Conservation (phyloP, 371 early-diverging fungal species). For the Parasitella parasitica region DNA sequence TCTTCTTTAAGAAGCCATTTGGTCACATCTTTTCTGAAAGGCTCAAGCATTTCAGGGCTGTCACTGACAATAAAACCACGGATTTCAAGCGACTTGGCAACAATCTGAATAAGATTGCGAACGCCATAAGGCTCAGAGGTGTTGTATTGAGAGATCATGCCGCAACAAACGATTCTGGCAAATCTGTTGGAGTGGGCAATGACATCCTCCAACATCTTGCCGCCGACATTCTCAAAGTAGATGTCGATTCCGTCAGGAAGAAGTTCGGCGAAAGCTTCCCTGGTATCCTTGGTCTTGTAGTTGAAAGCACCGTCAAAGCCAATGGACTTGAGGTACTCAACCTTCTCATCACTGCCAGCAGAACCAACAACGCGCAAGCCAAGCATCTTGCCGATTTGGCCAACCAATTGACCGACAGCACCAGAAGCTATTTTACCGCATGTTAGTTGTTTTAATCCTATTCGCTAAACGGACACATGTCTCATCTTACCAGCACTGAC, state of each 20-base stretch:
- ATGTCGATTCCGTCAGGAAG: constrained; percentile 75
- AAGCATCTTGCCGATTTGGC: constrained; percentile 69
- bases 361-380: constrained; percentile 78
- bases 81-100: constrained; percentile 52
- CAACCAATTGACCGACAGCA: constrained; percentile 61
- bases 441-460: neutral
- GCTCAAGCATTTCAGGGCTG: constrained; percentile 47
- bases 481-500: constrained; percentile 34
- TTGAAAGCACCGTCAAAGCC: constrained; percentile 81
- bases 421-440: constrained; percentile 38
- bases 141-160: constrained; percentile 77
- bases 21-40: constrained; percentile 63
- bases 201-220: constrained; percentile 67
- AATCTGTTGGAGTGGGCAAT: constrained; percentile 50
- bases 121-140: constrained; percentile 21
- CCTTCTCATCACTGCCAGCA: constrained; percentile 81
- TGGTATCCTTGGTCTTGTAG: constrained; percentile 69
- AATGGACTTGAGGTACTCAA: constrained; percentile 59
- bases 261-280: constrained; percentile 41
- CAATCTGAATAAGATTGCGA: constrained; percentile 35
- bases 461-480: too few species aligned
- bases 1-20: constrained; percentile 65
- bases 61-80: constrained; percentile 70
- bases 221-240: constrained; percentile 77
- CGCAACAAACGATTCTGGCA: constrained; percentile 63